Base-by-base conservation (phyloP, 306 rosid species). In the Begonia fuchsioides region DNA sequence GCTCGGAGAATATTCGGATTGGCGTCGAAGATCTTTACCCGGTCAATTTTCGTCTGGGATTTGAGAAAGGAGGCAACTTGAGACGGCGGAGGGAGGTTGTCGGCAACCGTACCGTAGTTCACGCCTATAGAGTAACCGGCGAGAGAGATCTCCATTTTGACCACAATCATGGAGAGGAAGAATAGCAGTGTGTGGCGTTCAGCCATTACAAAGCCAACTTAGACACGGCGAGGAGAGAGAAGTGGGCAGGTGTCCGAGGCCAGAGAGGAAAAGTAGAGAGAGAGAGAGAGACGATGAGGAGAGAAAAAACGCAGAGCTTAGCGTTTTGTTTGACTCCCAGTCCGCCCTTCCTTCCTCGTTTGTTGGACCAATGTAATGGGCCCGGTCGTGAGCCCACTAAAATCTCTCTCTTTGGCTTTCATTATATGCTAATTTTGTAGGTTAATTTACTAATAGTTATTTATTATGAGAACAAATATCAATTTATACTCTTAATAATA, bases 61-160 rank as follows among this genome's bases (percentile, higher is more conserved):
- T 78, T 74, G 66, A 88, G 79, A 59, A 88, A 88, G 51, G 67
- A 3, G 13, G 88, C 86, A 1, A 80, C 96, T 1, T 61, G 69
- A 12, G 81, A 14, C 0, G 94, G 83, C 0, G 83, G 67, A 0
- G 93, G 94, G 55, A 87, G 96, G 78, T 83, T 78, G 68, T 83
- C 48, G 7, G 83, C 86, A 15, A 80, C 51, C 50, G 93, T 83
- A 56, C 96, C 96, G 61, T 88, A 88, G 83, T 88, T 88, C 61
- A 76, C 80, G 55, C 96, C 96, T 60, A 88, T 63, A 15, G 72
- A 62, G 56, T 39, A n/a, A 0, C 63, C 50, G 51, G 76, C 53
- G 39, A 55, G 46, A 51, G 2, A 38, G 3, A 13, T 50, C 60
- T 26, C 8, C 7, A 26, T 6, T 26, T 26, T 6, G 49, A 39